Conservation (phyloP, 495 filamentous ascomycete genomes). For the Pyrenopolyporus hunteri region DNA sequence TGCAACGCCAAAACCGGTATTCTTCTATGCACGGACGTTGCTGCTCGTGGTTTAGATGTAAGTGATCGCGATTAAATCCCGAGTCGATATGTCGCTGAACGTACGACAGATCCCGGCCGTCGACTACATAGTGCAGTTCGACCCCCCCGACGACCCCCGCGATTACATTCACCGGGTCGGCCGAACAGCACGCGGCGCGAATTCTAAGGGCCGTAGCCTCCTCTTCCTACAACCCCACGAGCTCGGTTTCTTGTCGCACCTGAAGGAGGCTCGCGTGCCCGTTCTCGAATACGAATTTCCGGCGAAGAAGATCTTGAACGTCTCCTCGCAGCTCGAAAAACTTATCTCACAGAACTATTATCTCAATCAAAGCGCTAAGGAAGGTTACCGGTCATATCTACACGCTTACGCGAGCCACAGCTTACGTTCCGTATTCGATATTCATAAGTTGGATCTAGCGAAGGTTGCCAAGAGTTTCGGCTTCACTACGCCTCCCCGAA, state of each 20-base stretch:
- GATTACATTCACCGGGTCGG: slow-evolving; percentile 98
- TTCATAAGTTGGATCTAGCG: slow-evolving; percentile 88
- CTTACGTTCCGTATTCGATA: slow-evolving; percentile 88
- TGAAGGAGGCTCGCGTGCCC: slow-evolving; percentile 90
- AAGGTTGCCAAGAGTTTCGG: slow-evolving; percentile 96
- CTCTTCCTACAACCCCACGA: slow-evolving; percentile 94
- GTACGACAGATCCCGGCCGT: slow-evolving; percentile 76
- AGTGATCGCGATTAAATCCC: slow-evolving; percentile 36
- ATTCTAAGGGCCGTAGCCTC: slow-evolving; percentile 80
- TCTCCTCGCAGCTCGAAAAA: slow-evolving; percentile 95
- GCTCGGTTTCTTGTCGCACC: slow-evolving; percentile 86
- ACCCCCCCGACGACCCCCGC: slow-evolving; percentile 87
- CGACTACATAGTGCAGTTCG: slow-evolving; percentile 96
- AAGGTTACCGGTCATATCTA: slow-evolving; percentile 79
- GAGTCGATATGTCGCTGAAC: slow-evolving; percentile 2
- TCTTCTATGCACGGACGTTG: slow-evolving; percentile 95
- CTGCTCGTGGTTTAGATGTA: slow-evolving; percentile 88
- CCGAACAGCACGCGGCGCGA: slow-evolving; percentile 86
- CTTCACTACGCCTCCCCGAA: slow-evolving; percentile 83
- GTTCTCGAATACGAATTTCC: slow-evolving; percentile 97
- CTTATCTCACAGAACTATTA: slow-evolving; percentile 95
- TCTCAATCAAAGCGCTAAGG: slow-evolving; percentile 80
- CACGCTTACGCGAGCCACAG: slow-evolving; percentile 94
- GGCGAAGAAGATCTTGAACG: slow-evolving; percentile 85
- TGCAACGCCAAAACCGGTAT: slow-evolving; percentile 91